phyloP scores from a whole-genome alignment of 768 basidiomycete genomes.

The Auriculariales sp. region DNA sequence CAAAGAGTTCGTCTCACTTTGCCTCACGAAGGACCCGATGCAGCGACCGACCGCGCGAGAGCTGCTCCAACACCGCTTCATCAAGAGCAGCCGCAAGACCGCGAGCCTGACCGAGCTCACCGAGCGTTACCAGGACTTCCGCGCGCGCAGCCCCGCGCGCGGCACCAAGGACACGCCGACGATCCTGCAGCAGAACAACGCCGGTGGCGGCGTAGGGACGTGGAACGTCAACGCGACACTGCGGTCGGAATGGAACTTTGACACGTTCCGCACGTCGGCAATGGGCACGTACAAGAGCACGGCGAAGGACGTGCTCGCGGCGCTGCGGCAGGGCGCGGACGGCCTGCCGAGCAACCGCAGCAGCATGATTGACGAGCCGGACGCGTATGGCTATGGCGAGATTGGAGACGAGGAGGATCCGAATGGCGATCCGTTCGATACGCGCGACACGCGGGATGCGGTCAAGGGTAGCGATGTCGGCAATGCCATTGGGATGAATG shows the following conservation, averaged over 20 bases:
- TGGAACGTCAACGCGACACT: conserved; percentile 69
- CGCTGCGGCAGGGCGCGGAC: conserved; percentile 19
- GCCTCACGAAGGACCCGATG: conserved; percentile 81
- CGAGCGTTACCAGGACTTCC: conserved; percentile 73
- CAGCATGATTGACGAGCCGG: conserved; percentile 41
- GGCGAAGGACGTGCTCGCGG: conserved; percentile 46
- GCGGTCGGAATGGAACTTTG: conserved; percentile 93
- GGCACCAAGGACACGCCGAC: conserved; percentile 24
- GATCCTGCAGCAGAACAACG: conserved; percentile 30
- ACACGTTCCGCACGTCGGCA: conserved; percentile 53
- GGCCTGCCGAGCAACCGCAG: conserved; percentile 10
- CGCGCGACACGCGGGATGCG: conserved; percentile 46
- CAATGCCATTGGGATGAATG: conserved; percentile 34
- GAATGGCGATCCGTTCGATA: conserved; percentile 37
- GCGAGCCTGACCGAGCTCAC: conserved; percentile 75
- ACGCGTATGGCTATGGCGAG: conserved; percentile 25
- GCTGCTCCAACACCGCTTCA: conserved; percentile 86
- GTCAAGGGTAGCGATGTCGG: conserved; percentile 41
- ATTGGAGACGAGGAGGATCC: conserved; percentile 21
- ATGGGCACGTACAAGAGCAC: conserved; percentile 70
- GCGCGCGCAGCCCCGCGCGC: conserved; percentile 35
- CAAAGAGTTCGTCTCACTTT: conserved; percentile 83
- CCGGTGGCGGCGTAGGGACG: conserved; percentile 42
- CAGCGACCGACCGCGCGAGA: conserved; percentile 87
- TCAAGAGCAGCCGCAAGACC: conserved; percentile 71